These are phyloP conservation scores for Asterochloris sp. DNA, from an alignment of 139 green algal genomes.

Conservation along the genomic window DNA sequence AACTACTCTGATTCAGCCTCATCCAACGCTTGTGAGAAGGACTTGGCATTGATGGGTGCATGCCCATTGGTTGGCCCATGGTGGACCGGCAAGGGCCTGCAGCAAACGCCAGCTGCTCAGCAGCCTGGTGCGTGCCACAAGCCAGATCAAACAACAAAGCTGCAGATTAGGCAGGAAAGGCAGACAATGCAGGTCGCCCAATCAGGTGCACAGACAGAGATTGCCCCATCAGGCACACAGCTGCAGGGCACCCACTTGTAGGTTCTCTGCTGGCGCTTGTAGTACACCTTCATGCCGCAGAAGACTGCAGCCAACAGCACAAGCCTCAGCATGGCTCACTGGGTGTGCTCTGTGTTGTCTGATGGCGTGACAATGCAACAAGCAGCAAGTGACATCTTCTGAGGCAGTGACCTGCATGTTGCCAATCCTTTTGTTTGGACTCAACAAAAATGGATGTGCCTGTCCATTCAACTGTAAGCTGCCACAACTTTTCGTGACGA, in stretches of 20 bases:
- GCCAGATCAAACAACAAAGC: no score
- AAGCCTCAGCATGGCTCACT: background rate
- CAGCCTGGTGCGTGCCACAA: no score
- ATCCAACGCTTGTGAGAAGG: no score
- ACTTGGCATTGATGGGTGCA: no score
- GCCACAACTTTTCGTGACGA: background rate
- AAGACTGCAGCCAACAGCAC: background rate
- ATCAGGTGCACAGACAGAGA: no score
- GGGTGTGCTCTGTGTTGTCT: background rate
- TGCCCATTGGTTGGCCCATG: no score
- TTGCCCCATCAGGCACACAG: no score
- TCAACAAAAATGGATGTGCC: background rate
- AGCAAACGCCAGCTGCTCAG: no score
- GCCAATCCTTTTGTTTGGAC: background rate
- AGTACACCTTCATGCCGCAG: conserved; percentile 12
- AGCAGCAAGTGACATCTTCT: background rate
- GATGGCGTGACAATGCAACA: background rate
- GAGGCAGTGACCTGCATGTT: background rate
- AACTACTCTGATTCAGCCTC: no score
- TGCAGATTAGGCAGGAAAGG: no score
- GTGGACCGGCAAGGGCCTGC: no score
- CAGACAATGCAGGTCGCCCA: no score
- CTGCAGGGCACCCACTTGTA: background rate
- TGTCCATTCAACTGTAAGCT: background rate
- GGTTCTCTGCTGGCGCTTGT: conserved; percentile 3